Percentiles rank a stretch among this genome's conserved stretches.
These are phyloP conservation scores for Coemansia sp. DNA, from an alignment of 192 early-diverging fungal species.

Conservation along the genomic window DNA sequence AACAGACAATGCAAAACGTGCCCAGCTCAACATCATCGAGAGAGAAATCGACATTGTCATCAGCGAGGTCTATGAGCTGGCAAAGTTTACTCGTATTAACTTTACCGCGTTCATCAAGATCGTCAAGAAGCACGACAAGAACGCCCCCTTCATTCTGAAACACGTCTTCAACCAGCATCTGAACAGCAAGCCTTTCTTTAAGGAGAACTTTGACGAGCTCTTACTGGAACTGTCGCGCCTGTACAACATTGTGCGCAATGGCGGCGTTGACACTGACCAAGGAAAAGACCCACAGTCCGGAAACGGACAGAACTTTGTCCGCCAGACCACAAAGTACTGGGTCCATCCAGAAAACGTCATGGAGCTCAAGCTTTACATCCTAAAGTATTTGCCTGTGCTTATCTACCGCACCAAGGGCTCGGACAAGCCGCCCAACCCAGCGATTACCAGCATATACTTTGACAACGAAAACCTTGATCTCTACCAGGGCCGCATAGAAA, in stretches of 20 bases:
- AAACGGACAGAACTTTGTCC: constrained; percentile 70
- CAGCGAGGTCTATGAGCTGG: constrained; percentile 75
- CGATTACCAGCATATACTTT: constrained; percentile 92
- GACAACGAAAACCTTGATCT: constrained; percentile 89
- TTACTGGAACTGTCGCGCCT: constrained; percentile 83
- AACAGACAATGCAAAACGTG: constrained; percentile 44
- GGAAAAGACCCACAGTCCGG: constrained; percentile 52
- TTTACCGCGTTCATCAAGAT: constrained; percentile 89
- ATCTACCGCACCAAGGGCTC: constrained; percentile 81
- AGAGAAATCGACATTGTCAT: constrained; percentile 72
- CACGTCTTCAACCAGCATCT: constrained; percentile 80
- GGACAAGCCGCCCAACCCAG: constrained; percentile 73
- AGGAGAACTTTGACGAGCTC: constrained; percentile 83
- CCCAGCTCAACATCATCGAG: constrained; percentile 63
- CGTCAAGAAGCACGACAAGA: constrained; percentile 99
- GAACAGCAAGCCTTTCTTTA: constrained; percentile 82
- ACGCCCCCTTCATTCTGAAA: constrained; percentile 79
- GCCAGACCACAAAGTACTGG: constrained; percentile 93
- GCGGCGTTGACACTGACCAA: constrained; percentile 62
- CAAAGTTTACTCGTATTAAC: constrained; percentile 77
- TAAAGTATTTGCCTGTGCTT: constrained; percentile 89
- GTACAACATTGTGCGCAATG: constrained; percentile 74
- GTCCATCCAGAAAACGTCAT: constrained; percentile 94
- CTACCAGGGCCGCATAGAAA: constrained; percentile 85
- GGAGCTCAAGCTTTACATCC: constrained; percentile 89